Conservation (phyloP, 129 eudicot genomes). For the Rutidosis leptorrhynchoides region DNA sequence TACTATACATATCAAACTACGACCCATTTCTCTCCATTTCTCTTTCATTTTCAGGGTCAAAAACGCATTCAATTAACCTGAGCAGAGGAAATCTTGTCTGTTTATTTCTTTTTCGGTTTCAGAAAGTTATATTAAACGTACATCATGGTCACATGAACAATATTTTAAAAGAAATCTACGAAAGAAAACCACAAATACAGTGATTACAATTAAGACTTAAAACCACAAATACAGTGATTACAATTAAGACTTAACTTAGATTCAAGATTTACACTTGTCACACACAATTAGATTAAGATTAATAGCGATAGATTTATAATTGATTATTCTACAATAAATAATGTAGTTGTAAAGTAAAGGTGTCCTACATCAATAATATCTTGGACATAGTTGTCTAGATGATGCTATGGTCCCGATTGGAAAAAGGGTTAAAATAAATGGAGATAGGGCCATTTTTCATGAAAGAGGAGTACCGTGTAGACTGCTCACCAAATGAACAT, state of each 20-base stretch:
- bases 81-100: no score
- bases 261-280: background rate
- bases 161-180: no score
- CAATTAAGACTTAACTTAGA: background rate
- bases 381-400: conserved; percentile 35
- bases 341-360: conserved; percentile 33
- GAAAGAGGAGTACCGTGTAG: conserved; percentile 36
- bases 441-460: conserved; percentile 35
- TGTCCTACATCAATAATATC: conserved; percentile 37
- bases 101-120: no score
- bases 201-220: no score
- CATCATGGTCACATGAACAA: background rate
- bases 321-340: background rate
- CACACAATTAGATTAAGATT: background rate
- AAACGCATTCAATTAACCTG: no score
- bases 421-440: conserved; percentile 30
- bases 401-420: conserved; percentile 39
- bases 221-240: no score
- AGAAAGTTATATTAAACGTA: background rate
- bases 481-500: conserved; percentile 37
- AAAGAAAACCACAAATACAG: no score
- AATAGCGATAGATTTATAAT: no score
- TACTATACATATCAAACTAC: conserved; percentile 17
- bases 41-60: no score
- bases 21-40: conserved; percentile 3